Base-by-base conservation (phyloP, 2,329 filamentous ascomycete genomes). In the Sarocladium oryzae region DNA sequence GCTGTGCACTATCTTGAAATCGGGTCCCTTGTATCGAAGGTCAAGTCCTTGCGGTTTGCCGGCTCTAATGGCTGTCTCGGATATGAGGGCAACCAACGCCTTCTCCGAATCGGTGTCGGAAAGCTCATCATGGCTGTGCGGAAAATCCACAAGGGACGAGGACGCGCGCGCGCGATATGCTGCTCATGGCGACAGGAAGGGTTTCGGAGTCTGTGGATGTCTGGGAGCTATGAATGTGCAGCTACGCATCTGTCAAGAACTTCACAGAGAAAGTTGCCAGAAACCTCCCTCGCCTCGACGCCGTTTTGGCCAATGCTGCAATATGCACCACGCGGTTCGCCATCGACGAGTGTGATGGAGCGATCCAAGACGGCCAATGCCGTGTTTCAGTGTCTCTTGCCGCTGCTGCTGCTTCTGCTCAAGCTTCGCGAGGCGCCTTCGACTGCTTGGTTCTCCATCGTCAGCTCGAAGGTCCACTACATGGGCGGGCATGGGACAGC, bases 181-280 rank as follows among this genome's bases (percentile, higher is more conserved):
- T 77, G 40, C 61, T 62, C 26, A 51, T 53, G 1, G 58, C 61
- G 18, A 62, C 64, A 11, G 55, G 40, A 21, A 48, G 52, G 46
- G 53, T 20, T 21, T 53, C 24, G 35, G 61, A 51, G n/a, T 58
- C 52, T 2, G 61, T 77, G 28, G 65, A 78, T 38, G 74, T 79
- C 11, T 81, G 76, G 76, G 51, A 65, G 10, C 57, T 81, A 4
- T 77, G 81, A 56, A 67, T 80, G 56, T 58, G 56, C 13, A 70
- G 65, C 16, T 76, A 75, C 56, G 67, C 69, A 3, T 75, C 69
- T 28, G 68, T 80, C 33, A 61, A 65, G 49, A 61, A 59, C 1
- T 80, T 82, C 53, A 69, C 65, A 2, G 57, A 50, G 1, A 65
- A 67, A 2, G 59, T 67, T 2, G 56, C 65, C 8, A 53, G 45